A percentile compares a stretch with the other conserved stretches of the same genome.
These are phyloP conservation scores for Didymosphaeria variabile DNA, from an alignment of 2,329 filamentous ascomycete genomes.

Conservation along the genomic window DNA sequence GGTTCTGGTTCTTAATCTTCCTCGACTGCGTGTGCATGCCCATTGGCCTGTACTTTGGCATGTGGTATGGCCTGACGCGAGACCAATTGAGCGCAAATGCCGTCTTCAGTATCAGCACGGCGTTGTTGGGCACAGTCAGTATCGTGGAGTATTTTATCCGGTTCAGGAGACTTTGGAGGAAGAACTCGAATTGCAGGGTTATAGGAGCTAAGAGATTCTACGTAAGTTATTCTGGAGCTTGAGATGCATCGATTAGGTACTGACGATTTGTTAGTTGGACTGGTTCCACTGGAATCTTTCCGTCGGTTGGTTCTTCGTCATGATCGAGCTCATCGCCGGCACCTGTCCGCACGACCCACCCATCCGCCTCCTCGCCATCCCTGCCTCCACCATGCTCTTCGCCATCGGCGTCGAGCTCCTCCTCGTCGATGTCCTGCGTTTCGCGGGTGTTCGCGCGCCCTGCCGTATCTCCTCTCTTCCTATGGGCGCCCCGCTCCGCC, in stretches of 20 bases:
- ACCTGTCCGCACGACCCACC: constrained; percentile 58
- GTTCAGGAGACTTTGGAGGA: constrained; percentile 60
- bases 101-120: constrained; percentile 65
- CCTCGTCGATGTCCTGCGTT: constrained; percentile 59
- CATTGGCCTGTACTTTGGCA: constrained; percentile 66
- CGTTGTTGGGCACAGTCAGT: constrained; percentile 61
- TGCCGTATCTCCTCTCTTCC: constrained; percentile 63
- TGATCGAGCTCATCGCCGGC: constrained; percentile 65
- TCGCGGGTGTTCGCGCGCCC: constrained; percentile 56
- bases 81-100: constrained; percentile 58
- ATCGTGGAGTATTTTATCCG: constrained; percentile 64
- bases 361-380: constrained; percentile 64
- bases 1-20: constrained; percentile 69
- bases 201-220: constrained; percentile 57
- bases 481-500: constrained; percentile 60
- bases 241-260: neutral
- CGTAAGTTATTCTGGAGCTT: constrained; percentile 29
- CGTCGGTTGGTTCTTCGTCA: constrained; percentile 64
- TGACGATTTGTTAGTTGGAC: constrained; percentile 54
- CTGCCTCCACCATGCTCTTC: constrained; percentile 61
- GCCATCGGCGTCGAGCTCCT: constrained; percentile 62
- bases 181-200: constrained; percentile 62
- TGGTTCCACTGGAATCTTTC: constrained; percentile 68
- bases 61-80: constrained; percentile 65
- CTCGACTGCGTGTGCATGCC: constrained; percentile 68